phyloP scores from a whole-genome alignment of 179 eudicot genomes.

The Amaranthus tricolor region DNA sequence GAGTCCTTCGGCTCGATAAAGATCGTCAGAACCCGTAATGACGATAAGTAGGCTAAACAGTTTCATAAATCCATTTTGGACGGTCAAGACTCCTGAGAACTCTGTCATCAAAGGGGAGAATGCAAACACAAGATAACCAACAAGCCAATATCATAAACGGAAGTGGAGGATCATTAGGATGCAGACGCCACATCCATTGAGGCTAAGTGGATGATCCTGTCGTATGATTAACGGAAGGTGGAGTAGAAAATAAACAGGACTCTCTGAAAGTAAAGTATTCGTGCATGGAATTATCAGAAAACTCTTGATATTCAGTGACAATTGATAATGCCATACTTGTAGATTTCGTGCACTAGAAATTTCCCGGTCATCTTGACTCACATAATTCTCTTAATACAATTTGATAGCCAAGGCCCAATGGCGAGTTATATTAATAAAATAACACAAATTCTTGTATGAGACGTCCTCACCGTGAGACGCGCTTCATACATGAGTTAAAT shows the following conservation, averaged over 20 bases:
- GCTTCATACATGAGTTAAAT: too few species aligned
- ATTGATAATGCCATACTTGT: background rate
- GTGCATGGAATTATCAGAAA: background rate
- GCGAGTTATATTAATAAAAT: background rate
- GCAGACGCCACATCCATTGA: too few species aligned
- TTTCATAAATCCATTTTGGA: too few species aligned
- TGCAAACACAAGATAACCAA: background rate
- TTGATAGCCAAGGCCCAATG: background rate
- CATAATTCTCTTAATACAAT: background rate
- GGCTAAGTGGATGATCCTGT: background rate
- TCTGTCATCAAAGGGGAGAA: background rate
- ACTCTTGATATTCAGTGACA: background rate
- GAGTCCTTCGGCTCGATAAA: too few species aligned
- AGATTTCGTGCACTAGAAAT: background rate
- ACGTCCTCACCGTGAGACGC: too few species aligned
- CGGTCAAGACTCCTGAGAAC: too few species aligned
- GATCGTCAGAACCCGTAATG: too few species aligned
- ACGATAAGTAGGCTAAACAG: too few species aligned
- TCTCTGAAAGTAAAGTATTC: background rate
- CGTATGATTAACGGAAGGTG: background rate
- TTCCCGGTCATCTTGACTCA: background rate
- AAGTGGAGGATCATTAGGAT: background rate
- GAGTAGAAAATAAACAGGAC: background rate
- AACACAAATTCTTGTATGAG: too few species aligned
- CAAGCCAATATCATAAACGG: background rate